phyloP scores from a whole-genome alignment of 352 stramenopile species.

The Globisporangium alternatum region DNA sequence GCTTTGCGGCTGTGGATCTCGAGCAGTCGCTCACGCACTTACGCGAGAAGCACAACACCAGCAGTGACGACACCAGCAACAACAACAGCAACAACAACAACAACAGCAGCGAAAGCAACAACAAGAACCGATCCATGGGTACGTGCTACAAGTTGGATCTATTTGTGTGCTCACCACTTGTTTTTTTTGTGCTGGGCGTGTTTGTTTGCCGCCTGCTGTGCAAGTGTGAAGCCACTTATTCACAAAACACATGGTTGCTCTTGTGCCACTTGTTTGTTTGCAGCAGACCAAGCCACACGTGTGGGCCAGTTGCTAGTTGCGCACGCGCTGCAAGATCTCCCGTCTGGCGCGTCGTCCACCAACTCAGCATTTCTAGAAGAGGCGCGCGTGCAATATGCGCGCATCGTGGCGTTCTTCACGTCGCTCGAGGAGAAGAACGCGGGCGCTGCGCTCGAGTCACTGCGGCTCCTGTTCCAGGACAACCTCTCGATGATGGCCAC shows the following conservation, averaged over 20 bases:
- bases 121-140: conserved; percentile 40
- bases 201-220: background rate
- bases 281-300: conserved; percentile 45
- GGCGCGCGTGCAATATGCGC: conserved; percentile 44
- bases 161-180: background rate
- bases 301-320: conserved; percentile 60
- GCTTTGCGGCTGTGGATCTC: conserved; percentile 40
- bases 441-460: conserved; percentile 29
- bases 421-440: conserved; percentile 41
- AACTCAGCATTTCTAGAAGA: conserved; percentile 51
- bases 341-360: conserved; percentile 31
- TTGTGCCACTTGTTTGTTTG: conserved; percentile 1
- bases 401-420: conserved; percentile 31
- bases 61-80: conserved; percentile 15
- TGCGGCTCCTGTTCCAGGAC: conserved; percentile 40
- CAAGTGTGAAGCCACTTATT: background rate
- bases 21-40: conserved; percentile 54
- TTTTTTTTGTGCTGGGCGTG: background rate
- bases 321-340: conserved; percentile 29
- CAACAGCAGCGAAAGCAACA: conserved; percentile 8
- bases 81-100: conserved; percentile 6
- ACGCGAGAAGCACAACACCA: conserved; percentile 31
- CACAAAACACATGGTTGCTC: conserved; percentile 5
- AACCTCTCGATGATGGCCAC: conserved; percentile 35
- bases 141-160: conserved; percentile 19